These are phyloP conservation scores for Hymenoscyphus salicellus DNA, from an alignment of 2,329 filamentous ascomycete genomes.

Conservation along the genomic window DNA sequence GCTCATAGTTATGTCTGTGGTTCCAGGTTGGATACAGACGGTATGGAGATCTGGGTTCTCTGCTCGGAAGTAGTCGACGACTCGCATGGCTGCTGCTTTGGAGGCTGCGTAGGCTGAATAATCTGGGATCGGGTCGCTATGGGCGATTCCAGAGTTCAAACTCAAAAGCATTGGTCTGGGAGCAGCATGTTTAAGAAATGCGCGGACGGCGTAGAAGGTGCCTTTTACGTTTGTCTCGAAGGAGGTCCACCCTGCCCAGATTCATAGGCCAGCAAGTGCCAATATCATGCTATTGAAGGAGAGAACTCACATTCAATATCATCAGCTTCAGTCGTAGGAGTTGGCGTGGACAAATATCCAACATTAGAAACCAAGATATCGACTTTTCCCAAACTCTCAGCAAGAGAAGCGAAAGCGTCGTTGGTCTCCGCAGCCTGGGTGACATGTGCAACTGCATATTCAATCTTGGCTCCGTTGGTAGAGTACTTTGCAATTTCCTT, in stretches of 20 bases:
- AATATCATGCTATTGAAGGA: not conserved
- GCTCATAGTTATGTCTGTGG: conserved; percentile 12
- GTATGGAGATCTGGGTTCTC: conserved; percentile 42
- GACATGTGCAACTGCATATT: conserved; percentile 36
- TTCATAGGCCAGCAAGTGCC: not conserved
- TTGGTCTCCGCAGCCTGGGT: conserved; percentile 35
- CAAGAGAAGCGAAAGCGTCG: conserved; percentile 36
- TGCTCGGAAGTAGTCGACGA: conserved; percentile 42
- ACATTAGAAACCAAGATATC: conserved; percentile 44
- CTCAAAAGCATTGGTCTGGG: conserved; percentile 1
- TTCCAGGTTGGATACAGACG: conserved; percentile 45
- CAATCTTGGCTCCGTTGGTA: conserved; percentile 37
- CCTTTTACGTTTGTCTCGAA: conserved; percentile 16
- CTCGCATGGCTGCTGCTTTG: conserved; percentile 42
- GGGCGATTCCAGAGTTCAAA: not conserved
- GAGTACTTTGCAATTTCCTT: conserved; percentile 39
- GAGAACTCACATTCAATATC: conserved; percentile 30
- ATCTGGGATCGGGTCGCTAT: conserved; percentile 16
- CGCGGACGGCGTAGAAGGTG: conserved; percentile 2
- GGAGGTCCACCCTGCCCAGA: not conserved
- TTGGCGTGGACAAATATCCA: conserved; percentile 33
- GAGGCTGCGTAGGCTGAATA: conserved; percentile 41
- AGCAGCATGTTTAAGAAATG: conserved; percentile 7
- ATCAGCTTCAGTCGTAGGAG: conserved; percentile 33
- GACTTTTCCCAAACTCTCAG: conserved; percentile 33